Evolutionary conservation across 129 eudicot species (phyloP).

Genomic region (Solidago caesia): DNA sequence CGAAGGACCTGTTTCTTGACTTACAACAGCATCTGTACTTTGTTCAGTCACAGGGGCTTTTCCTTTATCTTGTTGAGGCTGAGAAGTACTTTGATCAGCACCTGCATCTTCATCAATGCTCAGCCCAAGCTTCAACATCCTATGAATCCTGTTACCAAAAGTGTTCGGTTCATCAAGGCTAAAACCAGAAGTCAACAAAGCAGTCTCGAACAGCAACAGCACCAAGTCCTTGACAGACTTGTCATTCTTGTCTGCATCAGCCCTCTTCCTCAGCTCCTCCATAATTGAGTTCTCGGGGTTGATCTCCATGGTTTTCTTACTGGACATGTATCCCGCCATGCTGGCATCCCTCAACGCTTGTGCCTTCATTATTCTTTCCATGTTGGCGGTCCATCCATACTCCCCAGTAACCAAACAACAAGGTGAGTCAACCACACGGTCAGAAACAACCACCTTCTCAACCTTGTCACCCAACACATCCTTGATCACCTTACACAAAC

Average conservation of each 20-base stretch:
- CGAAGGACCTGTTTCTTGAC: no score
- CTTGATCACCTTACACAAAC: constrained; percentile 73
- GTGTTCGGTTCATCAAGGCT: constrained; percentile 92
- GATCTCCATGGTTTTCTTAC: constrained; percentile 86
- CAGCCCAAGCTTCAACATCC: constrained; percentile 82
- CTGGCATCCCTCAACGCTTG: constrained; percentile 83
- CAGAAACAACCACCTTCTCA: constrained; percentile 84
- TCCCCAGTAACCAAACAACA: constrained; percentile 90
- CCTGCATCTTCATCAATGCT: constrained; percentile 85
- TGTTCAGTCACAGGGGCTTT: no score
- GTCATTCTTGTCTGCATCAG: constrained; percentile 84
- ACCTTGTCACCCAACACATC: constrained; percentile 77
- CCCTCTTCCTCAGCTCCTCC: constrained; percentile 89
- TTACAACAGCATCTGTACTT: no score
- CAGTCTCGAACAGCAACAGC: constrained; percentile 72
- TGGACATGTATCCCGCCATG: constrained; percentile 88
- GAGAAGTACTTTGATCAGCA: no score
- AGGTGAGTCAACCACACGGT: constrained; percentile 84
- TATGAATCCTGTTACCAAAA: constrained; percentile 81
- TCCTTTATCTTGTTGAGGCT: no score
- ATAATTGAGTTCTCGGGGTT: constrained; percentile 79
- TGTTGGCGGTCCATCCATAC: constrained; percentile 89
- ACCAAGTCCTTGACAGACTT: constrained; percentile 86
- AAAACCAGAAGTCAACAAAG: constrained; percentile 77
- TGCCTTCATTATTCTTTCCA: constrained; percentile 91